Base-by-base conservation (phyloP, 495 filamentous ascomycete genomes). In the Terfezia boudieri region DNA sequence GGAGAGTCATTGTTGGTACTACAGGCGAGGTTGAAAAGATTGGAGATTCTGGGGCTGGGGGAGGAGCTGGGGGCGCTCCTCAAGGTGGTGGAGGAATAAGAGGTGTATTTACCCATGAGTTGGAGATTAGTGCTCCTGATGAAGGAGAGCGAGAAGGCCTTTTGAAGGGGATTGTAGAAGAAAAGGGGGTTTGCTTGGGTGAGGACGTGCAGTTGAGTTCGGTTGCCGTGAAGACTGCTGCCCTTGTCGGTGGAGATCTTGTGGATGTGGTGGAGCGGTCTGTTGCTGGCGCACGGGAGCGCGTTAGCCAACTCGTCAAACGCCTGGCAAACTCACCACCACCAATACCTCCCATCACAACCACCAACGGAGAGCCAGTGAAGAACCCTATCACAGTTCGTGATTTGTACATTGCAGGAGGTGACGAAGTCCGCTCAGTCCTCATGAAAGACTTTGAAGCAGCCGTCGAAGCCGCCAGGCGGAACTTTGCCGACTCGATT, bases 401-500 rank as follows among this genome's bases (percentile, higher is more conserved):
- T 41, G 90, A 98, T 67, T 73, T 96, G 23, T 74, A 85, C 49
- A 72, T 96, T 2, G 79, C 92, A n/a, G 90, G 90, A n/a, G 90
- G 89, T 9, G 74, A 85, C 22, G 74, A 78, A 8, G 81, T 79
- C 16, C 75, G 77, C 9, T 83, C 79, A 36, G 72, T 99, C 20
- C 88, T 77, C n/a, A 86, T 83, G 61, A 71, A 75, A 2, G 90
- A 99, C 67, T 90, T 96, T 56, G 85, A 93, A 59, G 64, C 78
- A 16, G 90, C 90, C 0, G 86, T 96, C 8, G 92, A 95, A 53
- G 84, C 85, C 16, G 90, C 92, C 2, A 80, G 90, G 37, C 92
- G 94, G 74, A 96, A 94, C 66, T 96, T 99, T 63, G 84, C 89
- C 5, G 92, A 96, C 66, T 79, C 88, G 10, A 96, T 99, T 60